Conservation (phyloP, 495 filamentous ascomycete species). For the Viridothelium virens region DNA sequence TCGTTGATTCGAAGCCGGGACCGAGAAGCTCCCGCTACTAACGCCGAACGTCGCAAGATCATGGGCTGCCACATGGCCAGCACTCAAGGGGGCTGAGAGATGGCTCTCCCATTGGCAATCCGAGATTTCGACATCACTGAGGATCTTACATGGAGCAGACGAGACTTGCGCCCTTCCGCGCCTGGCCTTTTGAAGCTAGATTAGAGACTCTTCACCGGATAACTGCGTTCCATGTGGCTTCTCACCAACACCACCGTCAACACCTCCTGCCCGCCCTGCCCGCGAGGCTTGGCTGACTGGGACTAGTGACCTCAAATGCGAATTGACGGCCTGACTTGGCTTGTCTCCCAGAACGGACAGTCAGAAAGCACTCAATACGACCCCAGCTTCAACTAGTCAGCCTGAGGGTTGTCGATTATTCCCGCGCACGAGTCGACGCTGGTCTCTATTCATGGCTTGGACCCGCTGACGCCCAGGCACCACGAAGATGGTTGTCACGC, state of each 20-base stretch:
- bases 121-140: not conserved
- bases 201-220: not conserved
- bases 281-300: not conserved
- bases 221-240: not conserved
- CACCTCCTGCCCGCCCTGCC: not conserved
- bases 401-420: not conserved
- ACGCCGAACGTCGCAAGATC: not conserved
- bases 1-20: not conserved
- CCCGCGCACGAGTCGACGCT: not conserved
- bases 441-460: not conserved
- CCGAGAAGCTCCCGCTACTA: not conserved
- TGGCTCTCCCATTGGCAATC: conserved; percentile 6
- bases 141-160: not conserved
- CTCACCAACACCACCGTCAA: not conserved
- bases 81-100: not conserved
- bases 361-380: not conserved
- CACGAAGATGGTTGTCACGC: not conserved
- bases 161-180: not conserved
- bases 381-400: not conserved
- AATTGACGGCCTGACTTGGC: too few relatives aligned
- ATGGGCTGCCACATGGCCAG: conserved; percentile 8
- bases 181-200: not conserved
- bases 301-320: too few relatives aligned
- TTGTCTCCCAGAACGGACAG: not conserved
- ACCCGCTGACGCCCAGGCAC: not conserved